phyloP scores from a whole-genome alignment of 495 filamentous ascomycete species.

The Annulohypoxylon maeteangense region DNA sequence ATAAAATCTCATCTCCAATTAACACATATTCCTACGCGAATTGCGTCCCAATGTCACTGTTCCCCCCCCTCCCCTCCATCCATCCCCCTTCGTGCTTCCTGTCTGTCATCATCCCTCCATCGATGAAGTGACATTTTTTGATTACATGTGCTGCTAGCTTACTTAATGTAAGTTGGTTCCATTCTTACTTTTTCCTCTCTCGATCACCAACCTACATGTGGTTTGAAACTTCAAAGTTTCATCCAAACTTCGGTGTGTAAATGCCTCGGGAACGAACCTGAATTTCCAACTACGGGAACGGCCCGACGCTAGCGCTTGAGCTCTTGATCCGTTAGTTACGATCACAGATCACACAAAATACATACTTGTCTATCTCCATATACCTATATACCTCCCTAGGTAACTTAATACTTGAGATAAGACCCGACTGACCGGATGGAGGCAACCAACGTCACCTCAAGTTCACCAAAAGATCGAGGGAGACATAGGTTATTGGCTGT shows the following conservation, averaged over 20 bases:
- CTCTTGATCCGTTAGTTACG: slow-evolving; percentile 19
- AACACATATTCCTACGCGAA: slow-evolving; percentile 9
- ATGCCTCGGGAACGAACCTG: slow-evolving; percentile 7
- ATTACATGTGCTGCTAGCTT: slow-evolving; percentile 1
- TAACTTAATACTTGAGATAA: not conserved
- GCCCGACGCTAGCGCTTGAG: slow-evolving; percentile 36
- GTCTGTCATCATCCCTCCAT: not conserved
- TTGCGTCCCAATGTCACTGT: slow-evolving; percentile 2
- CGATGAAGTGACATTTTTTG: not conserved
- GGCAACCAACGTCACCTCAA: slow-evolving; percentile 20
- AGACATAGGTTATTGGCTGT: slow-evolving; percentile 36
- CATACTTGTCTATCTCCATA: not conserved
- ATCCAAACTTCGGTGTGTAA: not conserved
- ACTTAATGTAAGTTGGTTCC: slow-evolving; percentile 17
- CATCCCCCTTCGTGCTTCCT: slow-evolving; percentile 1
- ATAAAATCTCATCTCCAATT: slow-evolving; percentile 20
- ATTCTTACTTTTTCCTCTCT: not conserved
- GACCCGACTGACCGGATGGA: slow-evolving; percentile 30
- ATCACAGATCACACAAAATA: not conserved
- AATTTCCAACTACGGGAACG: slow-evolving; percentile 30
- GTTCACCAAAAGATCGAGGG: slow-evolving; percentile 33
- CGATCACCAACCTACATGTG: slow-evolving; percentile 22
- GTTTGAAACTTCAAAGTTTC: not conserved
- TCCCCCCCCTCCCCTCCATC: not conserved
- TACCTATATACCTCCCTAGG: not conserved